These are phyloP conservation scores for Lachnellula suecica DNA, from an alignment of 2,329 filamentous ascomycete species.

Conservation along the genomic window DNA sequence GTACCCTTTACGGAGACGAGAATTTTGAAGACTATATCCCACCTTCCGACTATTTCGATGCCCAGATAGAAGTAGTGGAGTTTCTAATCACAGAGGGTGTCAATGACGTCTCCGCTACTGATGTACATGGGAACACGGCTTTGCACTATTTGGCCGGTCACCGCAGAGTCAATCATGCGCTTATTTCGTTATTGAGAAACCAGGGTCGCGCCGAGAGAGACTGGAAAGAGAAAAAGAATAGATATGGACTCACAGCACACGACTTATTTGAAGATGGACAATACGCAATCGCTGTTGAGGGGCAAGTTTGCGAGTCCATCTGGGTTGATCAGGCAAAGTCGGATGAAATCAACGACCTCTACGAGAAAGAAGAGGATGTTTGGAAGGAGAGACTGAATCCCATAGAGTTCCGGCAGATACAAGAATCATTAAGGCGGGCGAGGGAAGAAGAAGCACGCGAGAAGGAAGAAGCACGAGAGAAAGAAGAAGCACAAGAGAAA, in stretches of 20 bases:
- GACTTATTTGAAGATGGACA: background rate
- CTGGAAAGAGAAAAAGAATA: background rate
- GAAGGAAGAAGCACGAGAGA: background rate
- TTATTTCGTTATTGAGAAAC: background rate
- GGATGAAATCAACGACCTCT: background rate
- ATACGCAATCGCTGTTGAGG: background rate
- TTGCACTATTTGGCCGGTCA: background rate
- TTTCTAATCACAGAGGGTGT: background rate
- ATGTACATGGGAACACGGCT: background rate
- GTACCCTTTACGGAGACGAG: background rate
- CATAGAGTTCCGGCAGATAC: background rate
- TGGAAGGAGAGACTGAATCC: background rate
- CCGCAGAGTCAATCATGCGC: background rate
- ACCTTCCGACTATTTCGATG: background rate
- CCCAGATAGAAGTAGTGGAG: background rate
- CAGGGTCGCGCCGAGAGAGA: background rate
- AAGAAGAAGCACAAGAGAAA: too few species aligned
- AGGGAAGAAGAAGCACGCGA: background rate
- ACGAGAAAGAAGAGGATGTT: background rate
- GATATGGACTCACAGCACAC: background rate
- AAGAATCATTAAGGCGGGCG: background rate
- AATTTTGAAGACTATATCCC: background rate
- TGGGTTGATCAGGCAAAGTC: background rate
- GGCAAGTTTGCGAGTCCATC: background rate
- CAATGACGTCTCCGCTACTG: background rate